These are phyloP conservation scores for Saitozyma sp. DNA, from an alignment of 768 basidiomycete genomes.

Conservation along the genomic window DNA sequence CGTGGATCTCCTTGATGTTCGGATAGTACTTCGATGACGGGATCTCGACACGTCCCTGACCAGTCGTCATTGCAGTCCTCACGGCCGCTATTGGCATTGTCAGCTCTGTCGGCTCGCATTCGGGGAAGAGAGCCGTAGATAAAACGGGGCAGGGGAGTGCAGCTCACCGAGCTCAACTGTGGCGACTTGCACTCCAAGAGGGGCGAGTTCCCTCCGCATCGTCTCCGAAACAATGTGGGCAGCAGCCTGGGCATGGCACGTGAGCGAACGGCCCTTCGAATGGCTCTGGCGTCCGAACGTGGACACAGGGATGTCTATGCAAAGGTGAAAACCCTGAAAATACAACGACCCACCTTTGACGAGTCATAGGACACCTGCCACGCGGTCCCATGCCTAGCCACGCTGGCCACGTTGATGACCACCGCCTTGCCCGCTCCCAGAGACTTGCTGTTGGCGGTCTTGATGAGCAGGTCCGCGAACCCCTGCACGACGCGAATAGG, in stretches of 20 bases:
- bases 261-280: background rate
- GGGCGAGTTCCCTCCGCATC: conserved; percentile 7
- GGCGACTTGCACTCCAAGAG: conserved; percentile 10
- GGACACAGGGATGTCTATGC: background rate
- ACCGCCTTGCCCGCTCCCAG: background rate
- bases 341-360: conserved; percentile 9
- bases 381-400: conserved; percentile 1
- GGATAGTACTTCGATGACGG: background rate
- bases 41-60: background rate
- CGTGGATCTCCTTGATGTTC: background rate
- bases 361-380: conserved; percentile 10
- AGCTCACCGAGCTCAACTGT: conserved; percentile 17
- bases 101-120: background rate
- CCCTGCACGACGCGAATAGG: background rate
- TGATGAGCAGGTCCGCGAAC: background rate
- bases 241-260: conserved; percentile 12
- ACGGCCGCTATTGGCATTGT: background rate
- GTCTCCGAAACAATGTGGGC: background rate
- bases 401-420: conserved; percentile 16
- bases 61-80: background rate
- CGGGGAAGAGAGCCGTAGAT: background rate
- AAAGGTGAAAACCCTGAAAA: background rate
- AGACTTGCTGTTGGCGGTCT: background rate
- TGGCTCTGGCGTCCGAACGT: too few species aligned
- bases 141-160: background rate